A percentile compares a stretch with the other conserved stretches of the same genome.
Conservation (phyloP, 23 red algal genomes). For the Gracilaria gracilis region DNA sequence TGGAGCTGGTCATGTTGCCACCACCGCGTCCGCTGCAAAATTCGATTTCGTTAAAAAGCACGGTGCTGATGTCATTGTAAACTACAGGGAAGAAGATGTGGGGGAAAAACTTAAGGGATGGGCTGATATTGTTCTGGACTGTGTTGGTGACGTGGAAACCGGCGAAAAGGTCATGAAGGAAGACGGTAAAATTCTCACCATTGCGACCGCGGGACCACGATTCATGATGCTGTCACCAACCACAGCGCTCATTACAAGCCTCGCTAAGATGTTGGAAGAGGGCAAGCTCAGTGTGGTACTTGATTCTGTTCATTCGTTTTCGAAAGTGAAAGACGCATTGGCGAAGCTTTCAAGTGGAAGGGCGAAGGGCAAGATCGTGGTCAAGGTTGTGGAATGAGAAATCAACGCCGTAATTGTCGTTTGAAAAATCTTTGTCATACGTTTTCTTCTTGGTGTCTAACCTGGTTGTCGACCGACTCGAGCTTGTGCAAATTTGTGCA, state of each 20-base stretch:
- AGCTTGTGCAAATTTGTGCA: not conserved
- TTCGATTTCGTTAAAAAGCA: constrained; percentile 44
- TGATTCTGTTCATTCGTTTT: constrained; percentile 40
- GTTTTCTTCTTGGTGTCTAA: not conserved
- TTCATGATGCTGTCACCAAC: constrained; percentile 50
- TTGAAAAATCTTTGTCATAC: not conserved
- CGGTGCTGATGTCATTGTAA: constrained; percentile 69
- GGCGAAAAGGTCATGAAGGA: constrained; percentile 35
- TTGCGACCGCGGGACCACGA: not conserved
- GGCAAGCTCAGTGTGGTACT: constrained; percentile 16
- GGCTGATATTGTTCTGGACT: constrained; percentile 64
- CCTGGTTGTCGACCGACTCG: not conserved
- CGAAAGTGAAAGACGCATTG: constrained; percentile 36
- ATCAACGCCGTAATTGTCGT: not conserved
- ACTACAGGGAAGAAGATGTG: constrained; percentile 46
- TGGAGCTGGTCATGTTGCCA: constrained; percentile 43
- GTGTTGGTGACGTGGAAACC: constrained; percentile 41
- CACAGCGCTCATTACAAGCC: not conserved
- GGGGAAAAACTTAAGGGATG: constrained; percentile 54
- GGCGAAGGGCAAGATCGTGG: constrained; percentile 53
- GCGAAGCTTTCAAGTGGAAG: constrained; percentile 5
- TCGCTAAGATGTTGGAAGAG: constrained; percentile 25
- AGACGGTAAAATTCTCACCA: constrained; percentile 5
- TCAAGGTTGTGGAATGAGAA: constrained; percentile 24
- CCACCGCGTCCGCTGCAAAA: constrained; percentile 71